Conservation (phyloP, 768 basidiomycete species). For the Roridomyces roridus region DNA sequence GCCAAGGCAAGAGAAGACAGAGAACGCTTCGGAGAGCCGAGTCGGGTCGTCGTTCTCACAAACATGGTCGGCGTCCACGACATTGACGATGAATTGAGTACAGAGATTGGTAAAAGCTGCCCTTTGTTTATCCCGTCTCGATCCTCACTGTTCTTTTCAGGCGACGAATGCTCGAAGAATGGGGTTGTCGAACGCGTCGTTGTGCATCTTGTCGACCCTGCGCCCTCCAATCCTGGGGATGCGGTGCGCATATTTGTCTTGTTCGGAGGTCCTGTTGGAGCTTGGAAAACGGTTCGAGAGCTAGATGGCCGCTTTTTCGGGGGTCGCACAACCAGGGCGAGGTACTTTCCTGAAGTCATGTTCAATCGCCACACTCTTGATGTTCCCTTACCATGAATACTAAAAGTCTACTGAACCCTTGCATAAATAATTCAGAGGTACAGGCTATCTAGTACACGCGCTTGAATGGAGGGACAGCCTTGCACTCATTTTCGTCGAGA, state of each 20-base stretch:
- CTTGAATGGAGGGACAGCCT: slow-evolving; percentile 96
- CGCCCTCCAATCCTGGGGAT: slow-evolving; percentile 71
- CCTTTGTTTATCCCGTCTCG: slow-evolving; percentile 30
- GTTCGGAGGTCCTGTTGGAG: slow-evolving; percentile 90
- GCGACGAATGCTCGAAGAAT: slow-evolving; percentile 90
- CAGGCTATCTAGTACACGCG: slow-evolving; percentile 74
- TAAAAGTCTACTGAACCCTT: slow-evolving; percentile 6
- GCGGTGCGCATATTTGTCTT: slow-evolving; percentile 90
- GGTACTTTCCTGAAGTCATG: slow-evolving; percentile 74
- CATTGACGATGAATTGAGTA: slow-evolving; percentile 81
- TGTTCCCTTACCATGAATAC: slow-evolving; percentile 38
- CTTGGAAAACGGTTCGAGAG: slow-evolving; percentile 95
- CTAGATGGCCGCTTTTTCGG: slow-evolving; percentile 94
- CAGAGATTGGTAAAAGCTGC: slow-evolving; percentile 93
- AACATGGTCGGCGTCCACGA: slow-evolving; percentile 91
- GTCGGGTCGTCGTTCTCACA: slow-evolving; percentile 86
- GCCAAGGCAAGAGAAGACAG: slow-evolving; percentile 76
- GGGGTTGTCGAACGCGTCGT: slow-evolving; percentile 92
- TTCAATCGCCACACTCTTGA: slow-evolving; percentile 62
- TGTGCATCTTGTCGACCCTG: slow-evolving; percentile 77
- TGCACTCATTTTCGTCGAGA: slow-evolving; percentile 96
- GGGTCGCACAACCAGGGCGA: slow-evolving; percentile 80
- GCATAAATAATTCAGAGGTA: slow-evolving; percentile 16
- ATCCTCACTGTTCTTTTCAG: slow-evolving; percentile 41
- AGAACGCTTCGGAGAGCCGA: slow-evolving; percentile 86